These are phyloP conservation scores for Cladosporium sphaerospermum DNA, from an alignment of 2,329 filamentous ascomycete genomes.

Conservation along the genomic window DNA sequence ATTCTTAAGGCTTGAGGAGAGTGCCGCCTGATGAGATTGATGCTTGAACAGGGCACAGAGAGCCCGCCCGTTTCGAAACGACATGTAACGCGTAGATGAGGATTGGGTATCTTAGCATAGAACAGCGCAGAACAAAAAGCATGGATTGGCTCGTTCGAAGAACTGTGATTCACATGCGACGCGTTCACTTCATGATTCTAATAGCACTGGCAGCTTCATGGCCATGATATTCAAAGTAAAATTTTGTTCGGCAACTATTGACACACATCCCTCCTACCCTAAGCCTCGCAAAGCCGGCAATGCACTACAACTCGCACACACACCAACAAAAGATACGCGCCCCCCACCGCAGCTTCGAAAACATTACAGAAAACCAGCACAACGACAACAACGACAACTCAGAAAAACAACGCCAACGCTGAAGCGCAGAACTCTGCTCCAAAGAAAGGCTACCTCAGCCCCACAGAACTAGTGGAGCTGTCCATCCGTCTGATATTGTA, in stretches of 20 bases:
- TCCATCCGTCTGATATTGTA: constrained; percentile 10
- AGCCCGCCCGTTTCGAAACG: not conserved
- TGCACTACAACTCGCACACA: not conserved
- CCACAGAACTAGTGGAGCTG: constrained; percentile 14
- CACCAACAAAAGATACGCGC: not conserved
- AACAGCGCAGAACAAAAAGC: not conserved
- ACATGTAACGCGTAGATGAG: not conserved
- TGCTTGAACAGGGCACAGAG: too few species aligned
- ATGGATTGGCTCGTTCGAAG: not conserved
- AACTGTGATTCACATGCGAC: not conserved
- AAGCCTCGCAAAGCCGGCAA: not conserved
- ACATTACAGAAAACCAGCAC: not conserved
- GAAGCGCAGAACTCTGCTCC: too few species aligned
- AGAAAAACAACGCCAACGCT: too few species aligned
- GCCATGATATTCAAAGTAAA: too few species aligned
- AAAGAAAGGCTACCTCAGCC: constrained; percentile 10
- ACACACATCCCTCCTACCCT: too few species aligned
- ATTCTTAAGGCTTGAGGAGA: constrained; percentile 3
- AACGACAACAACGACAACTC: not conserved
- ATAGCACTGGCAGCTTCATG: too few species aligned
- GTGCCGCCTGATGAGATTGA: too few species aligned
- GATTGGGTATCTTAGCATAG: too few species aligned
- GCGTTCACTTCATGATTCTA: too few species aligned
- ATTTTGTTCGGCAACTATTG: too few species aligned
- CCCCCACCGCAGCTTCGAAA: not conserved